A percentile compares a stretch with the other conserved stretches of the same genome.
Evolutionary conservation across 2,329 filamentous ascomycete species (phyloP).

Genomic region (Myriosclerotinia duriaeana): DNA sequence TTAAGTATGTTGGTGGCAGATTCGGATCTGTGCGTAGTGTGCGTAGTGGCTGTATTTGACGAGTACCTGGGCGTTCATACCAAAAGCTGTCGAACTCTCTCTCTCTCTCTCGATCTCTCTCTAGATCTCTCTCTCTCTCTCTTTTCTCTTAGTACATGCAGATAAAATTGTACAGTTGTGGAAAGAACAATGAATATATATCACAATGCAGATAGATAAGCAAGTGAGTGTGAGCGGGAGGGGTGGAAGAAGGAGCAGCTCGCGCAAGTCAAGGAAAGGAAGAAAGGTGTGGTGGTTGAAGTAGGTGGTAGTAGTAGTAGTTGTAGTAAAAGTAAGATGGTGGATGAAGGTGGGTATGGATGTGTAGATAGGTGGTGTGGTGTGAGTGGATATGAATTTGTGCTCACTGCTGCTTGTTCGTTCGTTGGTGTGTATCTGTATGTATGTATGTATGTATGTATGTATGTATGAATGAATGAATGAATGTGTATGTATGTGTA

Average conservation of each 20-base stretch:
- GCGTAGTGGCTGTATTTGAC: constrained; percentile 21
- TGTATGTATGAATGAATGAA: not conserved
- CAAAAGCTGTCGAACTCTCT: constrained; percentile 17
- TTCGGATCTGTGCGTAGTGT: constrained; percentile 24
- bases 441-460: not conserved
- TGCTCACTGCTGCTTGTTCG: constrained; percentile 16
- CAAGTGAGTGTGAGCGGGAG: constrained; percentile 20
- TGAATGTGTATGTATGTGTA: not conserved
- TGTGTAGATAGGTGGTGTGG: constrained; percentile 20
- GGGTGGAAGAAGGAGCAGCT: constrained; percentile 18
- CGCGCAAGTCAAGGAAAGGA: constrained; percentile 20
- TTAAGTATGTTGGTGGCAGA: constrained; percentile 16
- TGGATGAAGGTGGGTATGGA: constrained; percentile 17
- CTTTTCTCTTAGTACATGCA: not conserved
- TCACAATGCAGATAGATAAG: constrained; percentile 19
- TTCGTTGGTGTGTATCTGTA: constrained; percentile 12
- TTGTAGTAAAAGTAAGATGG: constrained; percentile 23
- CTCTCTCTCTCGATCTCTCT: no score
- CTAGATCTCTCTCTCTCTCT: not conserved
- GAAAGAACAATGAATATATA: constrained; percentile 18
- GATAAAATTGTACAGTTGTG: constrained; percentile 10
- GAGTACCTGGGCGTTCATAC: constrained; percentile 18
- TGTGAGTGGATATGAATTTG: not conserved
- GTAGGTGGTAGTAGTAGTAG: constrained; percentile 12
- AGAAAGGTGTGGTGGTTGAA: constrained; percentile 15